A percentile compares a stretch with the other conserved stretches of the same genome.
Conservation (phyloP, 768 basidiomycete genomes). For the Boletus barrowsii region DNA sequence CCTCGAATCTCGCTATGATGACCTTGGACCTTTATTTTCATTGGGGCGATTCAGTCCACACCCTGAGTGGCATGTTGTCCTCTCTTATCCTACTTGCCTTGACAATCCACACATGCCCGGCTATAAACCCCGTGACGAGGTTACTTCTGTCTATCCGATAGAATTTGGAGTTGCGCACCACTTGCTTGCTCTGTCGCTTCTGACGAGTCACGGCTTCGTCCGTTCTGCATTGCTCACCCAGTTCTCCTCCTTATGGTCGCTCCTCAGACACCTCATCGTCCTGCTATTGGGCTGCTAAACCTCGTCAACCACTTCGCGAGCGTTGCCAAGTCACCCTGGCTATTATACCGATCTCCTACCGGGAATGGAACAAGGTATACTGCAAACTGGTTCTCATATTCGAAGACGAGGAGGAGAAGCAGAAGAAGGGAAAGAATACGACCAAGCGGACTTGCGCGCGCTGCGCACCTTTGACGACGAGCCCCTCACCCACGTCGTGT, state of each 20-base stretch:
- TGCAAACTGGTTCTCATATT: not conserved
- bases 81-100: not conserved
- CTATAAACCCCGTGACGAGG: not conserved
- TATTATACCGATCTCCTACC: conserved; percentile 10
- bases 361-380: not conserved
- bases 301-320: conserved; percentile 8
- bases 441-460: conserved; percentile 1
- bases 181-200: not conserved
- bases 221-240: not conserved
- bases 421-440: not conserved
- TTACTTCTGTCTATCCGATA: not conserved
- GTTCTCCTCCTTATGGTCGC: not conserved
- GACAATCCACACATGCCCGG: not conserved
- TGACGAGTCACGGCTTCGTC: not conserved
- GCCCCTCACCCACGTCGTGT: conserved; percentile 24
- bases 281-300: too few relatives aligned
- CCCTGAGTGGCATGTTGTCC: too few relatives aligned
- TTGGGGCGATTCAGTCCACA: too few relatives aligned
- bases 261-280: not conserved
- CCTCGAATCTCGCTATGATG: too few relatives aligned
- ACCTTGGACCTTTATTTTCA: too few relatives aligned
- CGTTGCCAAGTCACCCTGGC: conserved; percentile 4
- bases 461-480: conserved; percentile 11
- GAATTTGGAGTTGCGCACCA: not conserved
- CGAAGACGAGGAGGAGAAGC: not conserved